phyloP scores from a whole-genome alignment of 768 basidiomycete species.

The Dentipellis fragilis region DNA sequence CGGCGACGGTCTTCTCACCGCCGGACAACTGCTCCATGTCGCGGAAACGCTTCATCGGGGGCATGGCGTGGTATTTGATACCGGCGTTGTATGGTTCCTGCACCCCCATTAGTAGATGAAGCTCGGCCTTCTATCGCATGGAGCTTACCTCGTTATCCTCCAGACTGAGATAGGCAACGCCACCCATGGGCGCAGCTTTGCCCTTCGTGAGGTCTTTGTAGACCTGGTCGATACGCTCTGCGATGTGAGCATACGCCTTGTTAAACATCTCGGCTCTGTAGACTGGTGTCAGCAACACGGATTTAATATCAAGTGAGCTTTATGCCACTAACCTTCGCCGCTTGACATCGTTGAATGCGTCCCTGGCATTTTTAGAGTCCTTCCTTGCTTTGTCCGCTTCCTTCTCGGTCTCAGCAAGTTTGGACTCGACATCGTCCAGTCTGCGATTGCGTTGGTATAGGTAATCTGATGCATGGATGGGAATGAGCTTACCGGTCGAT shows the following conservation, averaged over 20 bases:
- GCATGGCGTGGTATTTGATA: slow-evolving; percentile 99
- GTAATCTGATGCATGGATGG: background rate
- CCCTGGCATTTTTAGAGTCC: slow-evolving; percentile 83
- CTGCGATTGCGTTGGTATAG: slow-evolving; percentile 23
- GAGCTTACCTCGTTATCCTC: slow-evolving; percentile 84
- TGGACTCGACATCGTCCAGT: slow-evolving; percentile 75
- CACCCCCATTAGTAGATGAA: background rate
- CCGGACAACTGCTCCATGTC: slow-evolving; percentile 99
- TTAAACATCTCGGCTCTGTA: slow-evolving; percentile 78
- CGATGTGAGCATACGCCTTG: slow-evolving; percentile 93
- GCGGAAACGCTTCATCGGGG: slow-evolving; percentile 97
- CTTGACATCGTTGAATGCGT: slow-evolving; percentile 84
- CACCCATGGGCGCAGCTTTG: slow-evolving; percentile 87
- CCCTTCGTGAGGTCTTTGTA: slow-evolving; percentile 98
- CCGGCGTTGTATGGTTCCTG: slow-evolving; percentile 81
- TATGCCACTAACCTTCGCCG: slow-evolving; percentile 49
- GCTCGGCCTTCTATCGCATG: background rate
- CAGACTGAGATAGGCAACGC: slow-evolving; percentile 90
- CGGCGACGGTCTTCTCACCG: slow-evolving; percentile 97
- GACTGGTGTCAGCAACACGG: background rate
- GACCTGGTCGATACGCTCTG: slow-evolving; percentile 87
- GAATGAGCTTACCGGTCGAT: slow-evolving; percentile 59
- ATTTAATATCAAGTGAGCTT: background rate
- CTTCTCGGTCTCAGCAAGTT: slow-evolving; percentile 79
- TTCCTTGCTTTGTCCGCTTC: slow-evolving; percentile 90